Evolutionary conservation across 1,139 yeast genomes (phyloP).

Genomic region (Geotrichum cucujoidarum): DNA sequence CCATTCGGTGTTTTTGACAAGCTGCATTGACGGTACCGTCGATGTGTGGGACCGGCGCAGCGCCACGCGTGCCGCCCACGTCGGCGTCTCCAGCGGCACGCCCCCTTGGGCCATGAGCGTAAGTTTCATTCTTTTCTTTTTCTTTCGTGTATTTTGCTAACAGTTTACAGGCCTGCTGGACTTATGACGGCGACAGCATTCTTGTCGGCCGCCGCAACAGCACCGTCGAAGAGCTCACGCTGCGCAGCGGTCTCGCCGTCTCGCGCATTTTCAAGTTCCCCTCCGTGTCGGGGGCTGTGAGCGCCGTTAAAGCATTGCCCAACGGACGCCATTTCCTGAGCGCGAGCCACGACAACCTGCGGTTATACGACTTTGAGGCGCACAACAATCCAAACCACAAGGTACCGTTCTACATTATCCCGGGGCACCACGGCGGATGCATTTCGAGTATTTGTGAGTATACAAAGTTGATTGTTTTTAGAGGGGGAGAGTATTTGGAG

Average conservation of each 20-base stretch:
- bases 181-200: constrained; percentile 70
- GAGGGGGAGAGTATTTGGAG: background rate
- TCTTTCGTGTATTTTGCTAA: background rate
- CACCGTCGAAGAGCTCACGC: constrained; percentile 76
- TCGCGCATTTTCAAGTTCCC: constrained; percentile 69
- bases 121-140: constrained; percentile 7
- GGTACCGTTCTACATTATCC: constrained; percentile 50
- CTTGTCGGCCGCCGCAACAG: constrained; percentile 89
- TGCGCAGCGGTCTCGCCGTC: constrained; percentile 54
- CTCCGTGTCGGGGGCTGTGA: constrained; percentile 84
- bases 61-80: constrained; percentile 45
- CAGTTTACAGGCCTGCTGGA: constrained; percentile 69
- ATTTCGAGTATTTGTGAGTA: constrained; percentile 46
- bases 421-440: constrained; percentile 65
- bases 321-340: constrained; percentile 74
- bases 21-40: constrained; percentile 79
- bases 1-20: constrained; percentile 63
- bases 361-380: constrained; percentile 71
- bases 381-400: constrained; percentile 39
- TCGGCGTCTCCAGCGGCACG: constrained; percentile 57
- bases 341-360: constrained; percentile 84
- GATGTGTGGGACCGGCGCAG: constrained; percentile 79
- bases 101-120: constrained; percentile 89
- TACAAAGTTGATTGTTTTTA: background rate
- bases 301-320: constrained; percentile 75